These are phyloP conservation scores for Colletotrichum liaoningense DNA, from an alignment of 2,329 filamentous ascomycete genomes.

Conservation along the genomic window DNA sequence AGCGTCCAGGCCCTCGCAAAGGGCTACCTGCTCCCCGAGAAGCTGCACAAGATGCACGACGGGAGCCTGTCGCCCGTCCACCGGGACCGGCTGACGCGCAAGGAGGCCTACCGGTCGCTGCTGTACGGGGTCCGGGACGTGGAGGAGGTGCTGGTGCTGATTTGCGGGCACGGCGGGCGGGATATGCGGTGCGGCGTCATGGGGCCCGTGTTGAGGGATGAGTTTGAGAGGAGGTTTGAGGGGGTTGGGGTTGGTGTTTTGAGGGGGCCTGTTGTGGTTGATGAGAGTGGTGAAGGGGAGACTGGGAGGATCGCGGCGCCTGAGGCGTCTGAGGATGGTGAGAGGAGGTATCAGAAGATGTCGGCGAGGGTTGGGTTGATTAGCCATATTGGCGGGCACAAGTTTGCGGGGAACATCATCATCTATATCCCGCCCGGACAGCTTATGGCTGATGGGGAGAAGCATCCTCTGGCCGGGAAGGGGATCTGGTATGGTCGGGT, in stretches of 20 bases:
- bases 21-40: slow-evolving; percentile 73
- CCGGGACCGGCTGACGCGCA: slow-evolving; percentile 62
- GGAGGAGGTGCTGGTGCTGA: slow-evolving; percentile 78
- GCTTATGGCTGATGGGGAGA: slow-evolving; percentile 50
- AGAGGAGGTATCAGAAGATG: slow-evolving; percentile 24
- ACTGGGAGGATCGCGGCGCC: slow-evolving; percentile 9
- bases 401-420: slow-evolving; percentile 87
- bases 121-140: slow-evolving; percentile 71
- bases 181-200: slow-evolving; percentile 86
- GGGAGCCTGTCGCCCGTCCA: slow-evolving; percentile 66
- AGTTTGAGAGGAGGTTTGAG: slow-evolving; percentile 74
- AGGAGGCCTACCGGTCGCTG: slow-evolving; percentile 61
- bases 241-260: slow-evolving; percentile 61
- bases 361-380: slow-evolving; percentile 75
- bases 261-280: slow-evolving; percentile 54
- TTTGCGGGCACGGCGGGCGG: slow-evolving; percentile 88
- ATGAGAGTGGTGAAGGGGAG: slow-evolving; percentile 38
- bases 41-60: slow-evolving; percentile 71
- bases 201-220: slow-evolving; percentile 76
- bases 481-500: slow-evolving; percentile 88
- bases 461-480: slow-evolving; percentile 73
- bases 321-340: slow-evolving; percentile 18
- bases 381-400: slow-evolving; percentile 86
- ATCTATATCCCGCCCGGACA: slow-evolving; percentile 76
- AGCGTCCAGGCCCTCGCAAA: slow-evolving; percentile 68